Evolutionary conservation across 108 stramenopile species (phyloP), one percentile per base, ranked within the genome.

Genomic region (Cyclotella kingstonii): DNA sequence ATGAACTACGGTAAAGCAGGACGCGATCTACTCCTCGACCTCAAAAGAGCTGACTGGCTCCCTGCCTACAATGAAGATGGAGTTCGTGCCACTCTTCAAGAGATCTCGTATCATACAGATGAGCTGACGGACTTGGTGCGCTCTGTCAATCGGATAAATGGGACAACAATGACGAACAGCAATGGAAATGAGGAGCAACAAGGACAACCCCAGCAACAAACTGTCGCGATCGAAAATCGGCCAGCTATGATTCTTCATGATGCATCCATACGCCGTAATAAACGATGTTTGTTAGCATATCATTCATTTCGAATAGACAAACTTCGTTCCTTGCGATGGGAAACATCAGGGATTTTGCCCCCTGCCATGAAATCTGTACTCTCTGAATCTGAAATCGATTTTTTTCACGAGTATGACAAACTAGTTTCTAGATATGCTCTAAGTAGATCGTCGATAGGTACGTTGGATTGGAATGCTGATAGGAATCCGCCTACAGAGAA

Each of bases 261-360:
- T 54, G 89, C 79, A 3, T 73, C 86, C 42, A 91, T 96, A 53
- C 84, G 81, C 41, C 84, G 95, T 3, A 90, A 96, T 64, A 96
- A 96, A 65, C 95, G 94, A 30, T 96, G 95, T 64, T 73, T 96
- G 33, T 82, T 98, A 39, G 85, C 95, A 21, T 98, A 98, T 67
- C 87, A 95, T 66, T 71, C 84, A 44, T 52, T 77, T 30, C 84
- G 96, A 11, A 54, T 89, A 11, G 83, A 88, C 30, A 76, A 78
- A 69, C 59, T 89, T 10, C 33, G 48, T 29, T 27, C 49, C 25
- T 47, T 87, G 23, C 62, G 87, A 0, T 84, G 78, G 83, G 81
- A 82, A 34, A 68, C 84, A 5, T 78, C 84, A 25, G 82, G 84
- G 2, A 83, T 65, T 8, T 46, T 89, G 21, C 84, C 87, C 39